Conservation (phyloP, 2,329 filamentous ascomycete species). For the Penicillium griseofulvum region DNA sequence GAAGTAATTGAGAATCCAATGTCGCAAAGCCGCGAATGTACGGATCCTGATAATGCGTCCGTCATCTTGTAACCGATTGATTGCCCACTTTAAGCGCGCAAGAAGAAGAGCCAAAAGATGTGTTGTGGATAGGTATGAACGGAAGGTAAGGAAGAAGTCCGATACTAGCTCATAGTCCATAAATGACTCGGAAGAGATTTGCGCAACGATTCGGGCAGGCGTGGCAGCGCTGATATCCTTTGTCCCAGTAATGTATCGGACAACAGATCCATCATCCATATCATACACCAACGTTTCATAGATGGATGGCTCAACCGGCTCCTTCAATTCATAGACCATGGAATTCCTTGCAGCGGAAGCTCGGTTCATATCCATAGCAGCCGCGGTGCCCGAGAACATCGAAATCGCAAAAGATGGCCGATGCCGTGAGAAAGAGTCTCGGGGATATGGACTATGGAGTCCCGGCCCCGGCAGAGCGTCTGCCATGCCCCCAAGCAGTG, state of each 20-base stretch:
- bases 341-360: slow-evolving; percentile 38
- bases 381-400: slow-evolving; percentile 36
- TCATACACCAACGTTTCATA: slow-evolving; percentile 79
- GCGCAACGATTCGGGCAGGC: slow-evolving; percentile 83
- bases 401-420: slow-evolving; percentile 38
- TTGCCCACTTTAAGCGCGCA: slow-evolving; percentile 81
- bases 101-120: slow-evolving; percentile 82
- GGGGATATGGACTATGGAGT: slow-evolving; percentile 25
- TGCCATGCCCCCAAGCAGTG: slow-evolving; percentile 46
- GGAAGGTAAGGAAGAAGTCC: slow-evolving; percentile 95
- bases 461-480: slow-evolving; percentile 22
- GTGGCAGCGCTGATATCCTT: slow-evolving; percentile 84
- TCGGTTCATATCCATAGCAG: slow-evolving; percentile 30
- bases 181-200: slow-evolving; percentile 94
- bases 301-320: slow-evolving; percentile 63
- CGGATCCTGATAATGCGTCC: slow-evolving; percentile 93
- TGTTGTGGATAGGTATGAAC: slow-evolving; percentile 73
- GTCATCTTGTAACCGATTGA: slow-evolving; percentile 73
- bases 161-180: slow-evolving; percentile 96
- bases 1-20: slow-evolving; percentile 99
- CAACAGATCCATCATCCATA: slow-evolving; percentile 76
- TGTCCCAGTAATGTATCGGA: slow-evolving; percentile 71
- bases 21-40: slow-evolving; percentile 89
- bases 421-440: slow-evolving; percentile 25
- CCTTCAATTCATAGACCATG: slow-evolving; percentile 53